A percentile compares a stretch with the other conserved stretches of the same genome.
These are phyloP conservation scores for Boletus pseudopeckii DNA, from an alignment of 768 basidiomycete genomes.

Conservation along the genomic window DNA sequence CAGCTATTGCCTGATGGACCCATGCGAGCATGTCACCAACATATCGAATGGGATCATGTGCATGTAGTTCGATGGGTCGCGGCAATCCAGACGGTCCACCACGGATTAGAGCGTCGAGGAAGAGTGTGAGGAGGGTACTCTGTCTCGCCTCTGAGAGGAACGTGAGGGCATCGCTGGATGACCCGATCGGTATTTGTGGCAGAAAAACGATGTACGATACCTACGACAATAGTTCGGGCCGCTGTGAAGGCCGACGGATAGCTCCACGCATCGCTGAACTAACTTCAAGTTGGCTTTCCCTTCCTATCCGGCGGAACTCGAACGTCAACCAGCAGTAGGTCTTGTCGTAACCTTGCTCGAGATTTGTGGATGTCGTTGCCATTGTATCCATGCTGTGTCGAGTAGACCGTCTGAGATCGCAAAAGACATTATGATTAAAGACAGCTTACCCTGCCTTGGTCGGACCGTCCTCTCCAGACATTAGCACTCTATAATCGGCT, in stretches of 20 bases:
- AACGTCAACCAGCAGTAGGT: constrained; percentile 80
- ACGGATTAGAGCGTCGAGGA: constrained; percentile 83
- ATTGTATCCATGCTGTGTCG: constrained; percentile 78
- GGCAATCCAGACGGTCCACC: constrained; percentile 84
- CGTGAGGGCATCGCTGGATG: constrained; percentile 67
- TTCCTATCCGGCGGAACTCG: constrained; percentile 78
- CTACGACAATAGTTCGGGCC: constrained; percentile 66
- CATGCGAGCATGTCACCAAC: constrained; percentile 98
- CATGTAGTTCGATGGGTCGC: constrained; percentile 94
- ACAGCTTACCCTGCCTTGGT: constrained; percentile 68
- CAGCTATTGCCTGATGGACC: constrained; percentile 95
- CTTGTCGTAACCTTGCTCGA: constrained; percentile 90
- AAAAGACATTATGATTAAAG: neutral
- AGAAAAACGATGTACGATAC: constrained; percentile 1
- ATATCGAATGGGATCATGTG: constrained; percentile 95
- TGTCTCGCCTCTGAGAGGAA: constrained; percentile 82
- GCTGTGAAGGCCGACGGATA: constrained; percentile 65
- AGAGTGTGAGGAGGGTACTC: constrained; percentile 71
- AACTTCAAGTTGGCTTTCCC: constrained; percentile 73
- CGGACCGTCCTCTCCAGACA: constrained; percentile 80
- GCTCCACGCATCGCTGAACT: constrained; percentile 63
- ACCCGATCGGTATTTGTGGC: neutral
- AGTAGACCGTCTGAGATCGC: neutral
- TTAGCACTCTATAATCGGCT: constrained; percentile 78
- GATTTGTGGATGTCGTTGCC: constrained; percentile 70